phyloP scores from a whole-genome alignment of 1,284 basidiomycete genomes.

The Porodaedalea pini region DNA sequence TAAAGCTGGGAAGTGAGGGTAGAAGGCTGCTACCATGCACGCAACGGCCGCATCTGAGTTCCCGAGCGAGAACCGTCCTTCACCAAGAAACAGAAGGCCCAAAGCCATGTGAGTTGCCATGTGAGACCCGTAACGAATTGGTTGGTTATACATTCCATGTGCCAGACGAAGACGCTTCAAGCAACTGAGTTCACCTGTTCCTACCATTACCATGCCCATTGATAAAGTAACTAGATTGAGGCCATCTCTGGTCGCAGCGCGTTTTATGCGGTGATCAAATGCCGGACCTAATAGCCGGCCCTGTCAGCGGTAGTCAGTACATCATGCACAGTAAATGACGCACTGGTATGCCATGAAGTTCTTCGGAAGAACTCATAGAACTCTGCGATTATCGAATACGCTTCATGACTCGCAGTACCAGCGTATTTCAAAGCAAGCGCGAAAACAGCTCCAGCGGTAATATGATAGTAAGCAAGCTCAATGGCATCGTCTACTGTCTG shows the following conservation, averaged over 20 bases:
- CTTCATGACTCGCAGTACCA: slow-evolving; percentile 85
- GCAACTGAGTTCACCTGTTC: slow-evolving; percentile 91
- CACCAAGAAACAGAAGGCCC: slow-evolving; percentile 91
- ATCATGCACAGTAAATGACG: slow-evolving; percentile 26
- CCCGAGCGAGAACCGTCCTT: slow-evolving; percentile 89
- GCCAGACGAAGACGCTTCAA: slow-evolving; percentile 85
- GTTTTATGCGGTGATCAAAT: slow-evolving; percentile 83
- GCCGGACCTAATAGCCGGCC: slow-evolving; percentile 52
- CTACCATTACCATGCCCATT: slow-evolving; percentile 91
- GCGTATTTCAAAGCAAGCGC: slow-evolving; percentile 91
- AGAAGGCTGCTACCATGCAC: slow-evolving; percentile 86
- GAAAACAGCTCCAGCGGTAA: slow-evolving; percentile 88
- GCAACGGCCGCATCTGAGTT: slow-evolving; percentile 91
- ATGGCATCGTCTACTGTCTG: slow-evolving; percentile 68
- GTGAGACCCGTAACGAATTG: slow-evolving; percentile 85
- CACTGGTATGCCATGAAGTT: slow-evolving; percentile 61
- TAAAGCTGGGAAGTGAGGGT: slow-evolving; percentile 77
- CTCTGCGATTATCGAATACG: slow-evolving; percentile 77
- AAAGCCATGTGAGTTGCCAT: slow-evolving; percentile 90
- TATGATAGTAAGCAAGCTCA: slow-evolving; percentile 86
- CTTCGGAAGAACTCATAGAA: slow-evolving; percentile 79
- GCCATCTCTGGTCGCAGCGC: slow-evolving; percentile 84
- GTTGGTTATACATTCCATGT: slow-evolving; percentile 85
- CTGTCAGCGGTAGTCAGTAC: slow-evolving; percentile 12
- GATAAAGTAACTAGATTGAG: slow-evolving; percentile 85